A percentile compares a stretch with the other conserved stretches of the same genome.
These are phyloP conservation scores for Amesomyces nigricolor DNA, from an alignment of 2,329 filamentous ascomycete genomes.

Conservation along the genomic window DNA sequence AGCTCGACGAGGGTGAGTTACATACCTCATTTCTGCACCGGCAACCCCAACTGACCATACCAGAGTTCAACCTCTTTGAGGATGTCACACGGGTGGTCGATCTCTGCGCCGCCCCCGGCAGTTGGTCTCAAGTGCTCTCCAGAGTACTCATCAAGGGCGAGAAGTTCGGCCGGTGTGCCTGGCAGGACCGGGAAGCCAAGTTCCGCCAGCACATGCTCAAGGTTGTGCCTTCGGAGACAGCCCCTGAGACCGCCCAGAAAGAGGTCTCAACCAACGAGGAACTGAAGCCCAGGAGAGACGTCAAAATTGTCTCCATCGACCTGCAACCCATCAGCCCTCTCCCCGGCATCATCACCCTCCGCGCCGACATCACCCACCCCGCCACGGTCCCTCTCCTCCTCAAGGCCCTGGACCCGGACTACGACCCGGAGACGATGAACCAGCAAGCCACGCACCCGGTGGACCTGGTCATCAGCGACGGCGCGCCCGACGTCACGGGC, in stretches of 20 bases:
- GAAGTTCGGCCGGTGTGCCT: slow-evolving; percentile 77
- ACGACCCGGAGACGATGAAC: slow-evolving; percentile 43
- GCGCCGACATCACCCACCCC: slow-evolving; percentile 95
- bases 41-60: slow-evolving; percentile 9
- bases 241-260: slow-evolving; percentile 17
- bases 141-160: slow-evolving; percentile 90
- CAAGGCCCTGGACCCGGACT: slow-evolving; percentile 71
- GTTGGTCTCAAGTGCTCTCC: slow-evolving; percentile 95
- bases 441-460: slow-evolving; percentile 67
- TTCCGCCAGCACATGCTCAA: slow-evolving; percentile 57
- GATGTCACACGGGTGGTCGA: slow-evolving; percentile 90
- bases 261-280: slow-evolving; percentile 9
- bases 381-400: slow-evolving; percentile 88
- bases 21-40: no score
- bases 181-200: slow-evolving; percentile 75
- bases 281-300: slow-evolving; percentile 54
- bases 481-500: slow-evolving; percentile 92
- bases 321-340: slow-evolving; percentile 93
- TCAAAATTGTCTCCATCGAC: slow-evolving; percentile 94
- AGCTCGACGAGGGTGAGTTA: slow-evolving; percentile 70
- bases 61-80: slow-evolving; percentile 90
- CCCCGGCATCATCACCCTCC: slow-evolving; percentile 84
- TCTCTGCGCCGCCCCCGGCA: slow-evolving; percentile 89
- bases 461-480: slow-evolving; percentile 90
- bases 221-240: slow-evolving; percentile 37